Conservation (phyloP, 2,329 filamentous ascomycete genomes). For the Ophiostoma angusticollis region DNA sequence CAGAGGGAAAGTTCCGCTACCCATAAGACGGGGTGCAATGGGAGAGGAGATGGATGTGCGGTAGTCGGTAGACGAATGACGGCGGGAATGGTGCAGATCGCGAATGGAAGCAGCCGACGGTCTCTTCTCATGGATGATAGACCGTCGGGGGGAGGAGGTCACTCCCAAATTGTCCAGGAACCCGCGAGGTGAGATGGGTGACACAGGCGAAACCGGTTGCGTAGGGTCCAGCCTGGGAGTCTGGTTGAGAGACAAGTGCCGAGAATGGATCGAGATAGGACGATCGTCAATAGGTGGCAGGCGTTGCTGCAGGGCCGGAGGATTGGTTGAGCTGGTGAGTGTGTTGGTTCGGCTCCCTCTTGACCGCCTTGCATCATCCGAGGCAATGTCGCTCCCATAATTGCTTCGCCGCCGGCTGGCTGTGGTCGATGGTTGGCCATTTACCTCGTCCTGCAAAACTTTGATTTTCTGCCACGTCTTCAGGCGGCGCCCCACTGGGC, state of each 20-base stretch:
- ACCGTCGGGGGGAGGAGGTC: constrained; percentile 22
- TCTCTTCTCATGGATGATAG: constrained; percentile 35
- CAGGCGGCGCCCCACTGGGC: constrained; percentile 74
- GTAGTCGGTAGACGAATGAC: constrained; percentile 78
- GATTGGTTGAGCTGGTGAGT: constrained; percentile 36
- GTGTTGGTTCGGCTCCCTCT: constrained; percentile 45
- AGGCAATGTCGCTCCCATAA: constrained; percentile 46
- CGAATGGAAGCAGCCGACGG: constrained; percentile 74
- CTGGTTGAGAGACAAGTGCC: constrained; percentile 36
- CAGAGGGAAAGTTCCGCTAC: constrained; percentile 30
- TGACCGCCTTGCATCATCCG: constrained; percentile 37
- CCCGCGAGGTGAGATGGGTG: constrained; percentile 14
- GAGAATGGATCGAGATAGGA: constrained; percentile 33
- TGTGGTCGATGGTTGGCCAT: constrained; percentile 29
- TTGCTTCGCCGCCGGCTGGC: constrained; percentile 32
- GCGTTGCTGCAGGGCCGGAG: constrained; percentile 33
- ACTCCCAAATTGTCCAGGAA: constrained; percentile 23
- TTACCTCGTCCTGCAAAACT: constrained; percentile 75
- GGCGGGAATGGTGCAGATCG: constrained; percentile 69
- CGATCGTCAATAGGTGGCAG: constrained; percentile 30
- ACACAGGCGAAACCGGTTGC: constrained; percentile 29
- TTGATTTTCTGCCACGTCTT: constrained; percentile 98
- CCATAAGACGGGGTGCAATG: constrained; percentile 29
- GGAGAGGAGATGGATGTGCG: constrained; percentile 26
- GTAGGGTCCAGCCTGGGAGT: constrained; percentile 33